phyloP scores from a whole-genome alignment of 441 rosid genomes.

The Adansonia rubrostipa region DNA sequence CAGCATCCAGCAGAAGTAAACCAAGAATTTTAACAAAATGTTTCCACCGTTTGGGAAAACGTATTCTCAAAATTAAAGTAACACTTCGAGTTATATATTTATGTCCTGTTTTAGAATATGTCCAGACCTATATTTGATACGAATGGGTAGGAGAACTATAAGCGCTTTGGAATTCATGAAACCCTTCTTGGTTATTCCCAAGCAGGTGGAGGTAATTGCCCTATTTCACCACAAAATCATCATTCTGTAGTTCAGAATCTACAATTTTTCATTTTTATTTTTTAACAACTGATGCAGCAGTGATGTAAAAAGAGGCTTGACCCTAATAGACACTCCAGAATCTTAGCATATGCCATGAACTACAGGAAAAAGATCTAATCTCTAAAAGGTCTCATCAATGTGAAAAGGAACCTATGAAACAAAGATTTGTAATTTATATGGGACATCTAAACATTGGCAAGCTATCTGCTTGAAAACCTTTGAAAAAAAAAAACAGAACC shows the following conservation, averaged over 20 bases:
- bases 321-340: conserved; percentile 77
- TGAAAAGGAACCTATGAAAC: conserved; percentile 33
- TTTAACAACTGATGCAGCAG: conserved; percentile 52
- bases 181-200: conserved; percentile 55
- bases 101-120: conserved; percentile 40
- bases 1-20: conserved; percentile 14
- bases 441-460: conserved; percentile 30
- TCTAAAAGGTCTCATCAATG: conserved; percentile 54
- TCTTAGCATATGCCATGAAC: conserved; percentile 67
- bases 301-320: conserved; percentile 86
- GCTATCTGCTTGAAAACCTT: conserved; percentile 22
- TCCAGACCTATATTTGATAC: conserved; percentile 64
- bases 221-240: conserved; percentile 46
- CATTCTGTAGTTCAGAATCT: conserved; percentile 45
- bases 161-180: conserved; percentile 60
- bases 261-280: conserved; percentile 36
- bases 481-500: conserved; percentile 27
- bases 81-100: conserved; percentile 19
- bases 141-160: conserved; percentile 48
- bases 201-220: conserved; percentile 41
- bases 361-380: conserved; percentile 84
- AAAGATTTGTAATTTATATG: conserved; percentile 29
- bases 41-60: conserved; percentile 23
- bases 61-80: conserved; percentile 27
- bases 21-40: conserved; percentile 13